These are phyloP conservation scores for Diversispora epigaea DNA, from an alignment of 192 early-diverging fungal species.

Conservation along the genomic window DNA sequence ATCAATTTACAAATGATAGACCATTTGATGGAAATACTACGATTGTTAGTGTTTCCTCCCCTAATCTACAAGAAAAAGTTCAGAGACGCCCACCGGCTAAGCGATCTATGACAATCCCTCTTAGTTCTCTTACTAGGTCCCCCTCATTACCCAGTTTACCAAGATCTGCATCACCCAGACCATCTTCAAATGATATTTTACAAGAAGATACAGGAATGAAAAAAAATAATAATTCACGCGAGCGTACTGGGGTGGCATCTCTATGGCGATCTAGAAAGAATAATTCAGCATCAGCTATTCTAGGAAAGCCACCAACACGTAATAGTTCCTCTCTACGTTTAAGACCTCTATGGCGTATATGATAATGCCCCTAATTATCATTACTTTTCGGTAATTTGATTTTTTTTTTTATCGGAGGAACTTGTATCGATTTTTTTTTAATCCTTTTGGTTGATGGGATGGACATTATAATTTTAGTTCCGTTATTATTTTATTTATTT, in stretches of 20 bases:
- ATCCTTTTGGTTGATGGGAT: slow-evolving; percentile 19
- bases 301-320: slow-evolving; percentile 16
- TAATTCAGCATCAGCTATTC: slow-evolving; percentile 8
- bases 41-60: neutral
- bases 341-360: slow-evolving; percentile 13
- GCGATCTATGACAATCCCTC: slow-evolving; percentile 27
- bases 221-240: slow-evolving; percentile 2
- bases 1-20: neutral
- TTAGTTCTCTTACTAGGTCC: slow-evolving; percentile 24
- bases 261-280: slow-evolving; percentile 27
- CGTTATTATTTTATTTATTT: too few relatives aligned
- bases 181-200: too few relatives aligned
- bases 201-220: neutral
- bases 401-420: neutral
- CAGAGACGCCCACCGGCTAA: neutral
- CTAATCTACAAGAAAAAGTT: neutral
- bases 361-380: neutral
- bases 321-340: neutral
- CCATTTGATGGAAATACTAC: neutral
- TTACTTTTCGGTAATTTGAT: neutral
- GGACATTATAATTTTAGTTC: slow-evolving; percentile 6
- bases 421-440: neutral
- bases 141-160: slow-evolving; percentile 27
- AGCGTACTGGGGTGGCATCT: neutral
- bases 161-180: slow-evolving; percentile 6